Base-by-base conservation (phyloP, 192 early-diverging fungal genomes). In the Umbelopsis ramanniana region DNA sequence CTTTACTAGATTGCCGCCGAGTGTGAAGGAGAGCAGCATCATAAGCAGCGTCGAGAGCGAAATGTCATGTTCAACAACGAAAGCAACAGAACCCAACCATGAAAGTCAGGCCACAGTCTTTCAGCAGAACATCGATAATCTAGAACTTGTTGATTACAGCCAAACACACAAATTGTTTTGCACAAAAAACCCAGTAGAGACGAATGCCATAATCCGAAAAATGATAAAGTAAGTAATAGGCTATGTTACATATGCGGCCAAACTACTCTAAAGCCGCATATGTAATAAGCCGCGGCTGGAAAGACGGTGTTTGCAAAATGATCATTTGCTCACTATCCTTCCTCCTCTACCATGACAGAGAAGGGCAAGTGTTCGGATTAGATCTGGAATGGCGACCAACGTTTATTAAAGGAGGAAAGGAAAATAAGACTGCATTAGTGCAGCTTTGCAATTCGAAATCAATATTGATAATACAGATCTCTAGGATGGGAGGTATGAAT, bases 311-410 rank as follows among this genome's bases (percentile, higher is more conserved):
- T 29, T 3, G n/a, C n/a, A n/a, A 29, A 29, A 1, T 29, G 29
- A 29, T 29, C 29, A 29, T 29, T 29, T 1, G 40, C 40, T 43
- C 6, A 43, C 40, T 11, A 11, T 12, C 40, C 40, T 43, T 24
- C 8, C 26, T 4, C 26, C 26, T 54, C 8, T 54, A 26, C 26
- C 26, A 0, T 54, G 12, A 26, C 23, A 68, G 72, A 46, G 66
- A 74, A 29, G 66, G 46, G 4, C 40, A 66, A 12, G 46, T 52
- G 15, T 79, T 74, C 71, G 77, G 77, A 1, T 63, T 79, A 14
- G 77, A 79, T 72, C 46, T 79, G 46, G 77, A 79, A 47, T 79
- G 77, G 77, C 69, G 48, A 33, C 77, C 77, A 19, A 68, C 69
- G 4, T 79, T 79, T 66, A 46, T 68, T 11, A 74, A 74, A 54